A percentile compares a stretch with the other conserved stretches of the same genome.
phyloP scores from a whole-genome alignment of 2,329 filamentous ascomycete genomes.

The Alternaria infectoria region DNA sequence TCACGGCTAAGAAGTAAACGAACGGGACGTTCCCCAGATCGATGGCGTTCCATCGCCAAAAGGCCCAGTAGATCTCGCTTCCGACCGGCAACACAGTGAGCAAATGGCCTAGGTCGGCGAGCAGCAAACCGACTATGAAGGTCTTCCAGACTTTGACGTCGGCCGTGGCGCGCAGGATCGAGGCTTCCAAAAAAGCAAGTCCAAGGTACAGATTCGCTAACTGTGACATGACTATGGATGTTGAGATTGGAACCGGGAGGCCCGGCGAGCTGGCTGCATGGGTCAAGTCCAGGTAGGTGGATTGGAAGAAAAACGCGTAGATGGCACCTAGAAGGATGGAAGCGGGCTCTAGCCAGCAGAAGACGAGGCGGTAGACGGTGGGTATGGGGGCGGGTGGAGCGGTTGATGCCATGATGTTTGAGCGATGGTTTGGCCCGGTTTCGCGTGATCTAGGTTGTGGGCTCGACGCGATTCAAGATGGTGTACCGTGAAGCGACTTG shows the following conservation, averaged over 20 bases:
- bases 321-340: conserved; percentile 61
- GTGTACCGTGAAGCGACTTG: neutral
- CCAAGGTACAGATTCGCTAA: conserved; percentile 80
- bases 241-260: conserved; percentile 61
- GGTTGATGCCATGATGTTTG: conserved; percentile 22
- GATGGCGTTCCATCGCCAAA: conserved; percentile 68
- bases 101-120: conserved; percentile 80
- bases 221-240: conserved; percentile 73
- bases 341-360: conserved; percentile 73
- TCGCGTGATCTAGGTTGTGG: conserved; percentile 12
- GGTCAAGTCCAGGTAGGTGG: conserved; percentile 69
- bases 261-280: conserved; percentile 60
- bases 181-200: conserved; percentile 77
- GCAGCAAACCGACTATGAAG: conserved; percentile 69
- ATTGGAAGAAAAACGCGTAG: conserved; percentile 59
- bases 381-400: conserved; percentile 58
- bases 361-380: conserved; percentile 71
- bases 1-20: conserved; percentile 68
- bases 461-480: conserved; percentile 12
- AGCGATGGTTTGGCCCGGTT: conserved; percentile 6
- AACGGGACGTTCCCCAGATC: conserved; percentile 73
- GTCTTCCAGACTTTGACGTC: conserved; percentile 74
- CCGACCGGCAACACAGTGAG: conserved; percentile 69
- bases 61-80: conserved; percentile 67
- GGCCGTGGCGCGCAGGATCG: conserved; percentile 72